A percentile compares a stretch with the other conserved stretches of the same genome.
Evolutionary conservation across 495 filamentous ascomycete genomes (phyloP).

Genomic region (Penicillium soppii): DNA sequence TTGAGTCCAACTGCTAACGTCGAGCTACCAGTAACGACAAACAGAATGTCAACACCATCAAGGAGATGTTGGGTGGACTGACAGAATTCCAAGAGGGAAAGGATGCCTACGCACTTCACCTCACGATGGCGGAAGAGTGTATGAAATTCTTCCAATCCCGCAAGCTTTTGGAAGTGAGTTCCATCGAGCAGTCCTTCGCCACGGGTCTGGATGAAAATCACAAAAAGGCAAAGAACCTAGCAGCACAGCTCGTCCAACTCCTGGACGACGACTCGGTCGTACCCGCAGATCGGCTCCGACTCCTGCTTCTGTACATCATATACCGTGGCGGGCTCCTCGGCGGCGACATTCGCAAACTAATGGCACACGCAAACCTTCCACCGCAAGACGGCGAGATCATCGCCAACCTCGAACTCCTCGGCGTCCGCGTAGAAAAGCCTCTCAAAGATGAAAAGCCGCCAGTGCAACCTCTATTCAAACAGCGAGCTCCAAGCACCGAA

Average conservation of each 20-base stretch:
- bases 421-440: slow-evolving; percentile 67
- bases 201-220: slow-evolving; percentile 93
- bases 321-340: slow-evolving; percentile 84
- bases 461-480: slow-evolving; percentile 64
- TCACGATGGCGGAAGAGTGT: slow-evolving; percentile 97
- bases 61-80: slow-evolving; percentile 93
- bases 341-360: slow-evolving; percentile 81
- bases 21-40: slow-evolving; percentile 50
- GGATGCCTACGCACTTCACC: slow-evolving; percentile 89
- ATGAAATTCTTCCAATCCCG: slow-evolving; percentile 86
- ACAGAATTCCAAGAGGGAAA: slow-evolving; percentile 95
- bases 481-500: slow-evolving; percentile 50
- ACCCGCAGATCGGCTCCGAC: slow-evolving; percentile 72
- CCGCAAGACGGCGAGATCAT: slow-evolving; percentile 70
- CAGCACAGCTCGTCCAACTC: slow-evolving; percentile 80
- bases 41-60: slow-evolving; percentile 82
- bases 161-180: slow-evolving; percentile 83
- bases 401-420: slow-evolving; percentile 77
- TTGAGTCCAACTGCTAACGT: slow-evolving; percentile 3
- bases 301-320: slow-evolving; percentile 81
- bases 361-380: slow-evolving; percentile 79
- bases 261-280: slow-evolving; percentile 76
- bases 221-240: slow-evolving; percentile 83
- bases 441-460: slow-evolving; percentile 74
- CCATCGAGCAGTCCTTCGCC: slow-evolving; percentile 80